Evolutionary conservation across 257 asterid genomes (phyloP).

Genomic region (Jasminum sambac): DNA sequence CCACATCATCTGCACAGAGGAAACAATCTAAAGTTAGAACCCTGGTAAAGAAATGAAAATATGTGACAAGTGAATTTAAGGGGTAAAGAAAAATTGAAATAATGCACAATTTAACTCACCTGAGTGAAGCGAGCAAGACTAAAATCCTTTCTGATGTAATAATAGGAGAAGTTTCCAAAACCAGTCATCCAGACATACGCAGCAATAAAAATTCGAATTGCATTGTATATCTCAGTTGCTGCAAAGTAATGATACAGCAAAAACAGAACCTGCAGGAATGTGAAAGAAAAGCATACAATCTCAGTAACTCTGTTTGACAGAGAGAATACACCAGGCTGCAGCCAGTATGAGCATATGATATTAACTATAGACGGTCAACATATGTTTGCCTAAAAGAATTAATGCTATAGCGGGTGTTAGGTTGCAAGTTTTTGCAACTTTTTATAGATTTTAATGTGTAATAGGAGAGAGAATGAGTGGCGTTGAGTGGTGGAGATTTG

Average conservation of each 20-base stretch:
- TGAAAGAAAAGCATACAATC: neutral
- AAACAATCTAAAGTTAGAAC: constrained; percentile 26
- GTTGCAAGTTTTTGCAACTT: too few relatives aligned
- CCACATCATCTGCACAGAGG: constrained; percentile 98
- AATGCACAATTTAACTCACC: constrained; percentile 42
- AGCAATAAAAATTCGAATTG: constrained; percentile 93
- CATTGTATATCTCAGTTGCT: constrained; percentile 93
- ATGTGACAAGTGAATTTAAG: constrained; percentile 23
- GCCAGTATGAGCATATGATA: constrained; percentile 5
- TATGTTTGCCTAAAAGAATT: neutral
- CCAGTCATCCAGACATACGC: constrained; percentile 99
- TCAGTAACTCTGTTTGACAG: constrained; percentile 25
- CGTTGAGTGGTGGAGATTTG: too few relatives aligned
- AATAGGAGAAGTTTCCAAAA: constrained; percentile 96
- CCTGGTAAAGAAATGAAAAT: constrained; percentile 9
- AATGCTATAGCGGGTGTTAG: too few relatives aligned
- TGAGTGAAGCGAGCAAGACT: constrained; percentile 94
- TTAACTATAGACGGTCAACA: constrained; percentile 5
- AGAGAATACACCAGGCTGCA: neutral
- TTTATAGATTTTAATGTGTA: too few relatives aligned
- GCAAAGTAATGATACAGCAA: constrained; percentile 98
- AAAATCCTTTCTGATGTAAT: constrained; percentile 88
- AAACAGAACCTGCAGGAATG: constrained; percentile 71
- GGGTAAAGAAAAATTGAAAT: neutral
- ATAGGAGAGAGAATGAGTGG: too few relatives aligned